Evolutionary conservation across 768 basidiomycete species (phyloP), one percentile per base, ranked within the genome.

Genomic region (Tulasnella sp.): DNA sequence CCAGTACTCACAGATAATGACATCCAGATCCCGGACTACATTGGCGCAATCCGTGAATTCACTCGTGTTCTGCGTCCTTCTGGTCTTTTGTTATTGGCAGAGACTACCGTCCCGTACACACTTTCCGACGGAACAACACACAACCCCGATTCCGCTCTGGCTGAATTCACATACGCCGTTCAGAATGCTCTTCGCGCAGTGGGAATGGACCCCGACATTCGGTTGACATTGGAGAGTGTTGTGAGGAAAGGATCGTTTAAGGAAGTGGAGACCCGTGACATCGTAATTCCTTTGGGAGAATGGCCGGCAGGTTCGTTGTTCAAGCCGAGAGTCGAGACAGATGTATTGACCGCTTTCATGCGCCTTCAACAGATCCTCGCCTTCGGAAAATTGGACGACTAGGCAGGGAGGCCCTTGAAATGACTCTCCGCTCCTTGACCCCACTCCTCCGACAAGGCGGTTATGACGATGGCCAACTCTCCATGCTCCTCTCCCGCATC

Each of bases 251-350:
- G 79, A 18, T 44, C 74, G 3, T 79, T 75, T 34, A 58, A 27
- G 21, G 74, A 79, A 21, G 40, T 58, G 7, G 74, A 62, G 46
- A 58, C 56, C 19, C 46, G 62, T 48, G 79, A 79, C 40, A 71
- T 79, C 40, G 48, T 79, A 19, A 75, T 79, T n/a, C 79, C 79
- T 75, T n/a, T 79, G 39, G 79, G 79, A 79, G 74, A 74, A 21
- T 79, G 79, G 79, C 73, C 79, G 7, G 21, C 44, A 76, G 78
- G 78, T 79, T 21, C 34, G 72, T 58, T n/a, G 75, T 56, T 24
- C 1, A 5, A n/a, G 9, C 27, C 19, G 1, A 14, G 21, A 38
- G 75, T 48, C 19, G 3, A 38, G 42, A n/a, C 2, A 1, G 73
- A 46, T n/a, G 21, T 74, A 74, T 34, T 46, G 72, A 46, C 12